A percentile compares a stretch with the other conserved stretches of the same genome.
phyloP scores from a whole-genome alignment of 2,329 filamentous ascomycete species.

The Colletotrichum endophyticum region DNA sequence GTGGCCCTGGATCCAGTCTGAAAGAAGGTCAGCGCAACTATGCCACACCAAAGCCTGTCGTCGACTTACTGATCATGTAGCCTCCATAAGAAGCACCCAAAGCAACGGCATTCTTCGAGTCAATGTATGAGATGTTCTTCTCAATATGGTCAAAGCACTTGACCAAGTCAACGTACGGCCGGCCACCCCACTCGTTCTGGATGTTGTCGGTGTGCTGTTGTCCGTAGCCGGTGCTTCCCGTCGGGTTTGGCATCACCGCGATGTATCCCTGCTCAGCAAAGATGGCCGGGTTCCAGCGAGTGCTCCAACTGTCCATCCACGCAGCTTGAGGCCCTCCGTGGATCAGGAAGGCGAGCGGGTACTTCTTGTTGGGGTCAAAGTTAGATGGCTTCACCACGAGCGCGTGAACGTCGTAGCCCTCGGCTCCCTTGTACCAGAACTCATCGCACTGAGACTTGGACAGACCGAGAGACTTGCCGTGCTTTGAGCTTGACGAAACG shows the following conservation, averaged over 20 bases:
- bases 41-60: neutral
- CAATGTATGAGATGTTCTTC: slow-evolving; percentile 69
- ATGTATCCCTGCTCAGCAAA: slow-evolving; percentile 90
- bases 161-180: slow-evolving; percentile 83
- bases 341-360: slow-evolving; percentile 79
- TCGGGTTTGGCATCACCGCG: slow-evolving; percentile 81
- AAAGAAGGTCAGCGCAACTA: slow-evolving; percentile 29
- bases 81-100: slow-evolving; percentile 78
- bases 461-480: slow-evolving; percentile 71
- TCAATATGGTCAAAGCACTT: slow-evolving; percentile 78
- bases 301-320: slow-evolving; percentile 79
- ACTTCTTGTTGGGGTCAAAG: slow-evolving; percentile 74
- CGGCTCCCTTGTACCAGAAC: slow-evolving; percentile 70
- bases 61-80: slow-evolving; percentile 70
- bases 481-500: slow-evolving; percentile 69
- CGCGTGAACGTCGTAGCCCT: slow-evolving; percentile 70
- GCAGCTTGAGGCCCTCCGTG: slow-evolving; percentile 84
- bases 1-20: slow-evolving; percentile 89
- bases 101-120: slow-evolving; percentile 72
- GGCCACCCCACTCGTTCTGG: slow-evolving; percentile 80
- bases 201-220: slow-evolving; percentile 81
- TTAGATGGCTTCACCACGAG: slow-evolving; percentile 69
- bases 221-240: slow-evolving; percentile 83
- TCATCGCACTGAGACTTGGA: slow-evolving; percentile 67
- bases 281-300: slow-evolving; percentile 84